A percentile compares a stretch with the other conserved stretches of the same genome.
phyloP scores from a whole-genome alignment of 208 protist genomes.

The Acanthamoeba castellanii region DNA sequence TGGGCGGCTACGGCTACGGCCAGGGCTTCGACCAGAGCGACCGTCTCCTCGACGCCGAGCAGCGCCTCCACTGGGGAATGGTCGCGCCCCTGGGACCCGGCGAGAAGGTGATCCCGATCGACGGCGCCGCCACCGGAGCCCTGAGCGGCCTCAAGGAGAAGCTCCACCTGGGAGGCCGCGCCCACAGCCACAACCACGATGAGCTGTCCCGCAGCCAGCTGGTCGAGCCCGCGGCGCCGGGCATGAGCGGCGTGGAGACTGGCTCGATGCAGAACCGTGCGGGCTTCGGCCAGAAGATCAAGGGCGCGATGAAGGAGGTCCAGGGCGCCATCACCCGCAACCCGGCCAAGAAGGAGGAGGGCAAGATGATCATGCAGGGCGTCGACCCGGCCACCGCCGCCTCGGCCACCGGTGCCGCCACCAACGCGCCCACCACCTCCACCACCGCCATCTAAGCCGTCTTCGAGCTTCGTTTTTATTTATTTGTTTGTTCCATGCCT shows the following conservation, averaged over 20 bases:
- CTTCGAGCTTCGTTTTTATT: too few relatives aligned
- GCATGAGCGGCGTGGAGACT: not conserved
- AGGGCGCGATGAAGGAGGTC: slow-evolving; percentile 42
- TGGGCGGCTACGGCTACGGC: not conserved
- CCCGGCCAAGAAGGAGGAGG: slow-evolving; percentile 27
- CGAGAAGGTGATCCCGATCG: slow-evolving; percentile 15
- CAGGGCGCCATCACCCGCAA: slow-evolving; percentile 19
- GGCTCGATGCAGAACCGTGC: not conserved
- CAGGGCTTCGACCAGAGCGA: not conserved
- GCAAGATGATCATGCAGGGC: slow-evolving; percentile 19
- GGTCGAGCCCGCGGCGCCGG: not conserved
- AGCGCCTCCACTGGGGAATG: not conserved
- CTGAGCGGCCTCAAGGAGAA: slow-evolving; percentile 7
- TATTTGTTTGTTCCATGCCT: too few relatives aligned
- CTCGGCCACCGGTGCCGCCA: not conserved
- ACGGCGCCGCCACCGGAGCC: not conserved
- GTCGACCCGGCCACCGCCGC: not conserved
- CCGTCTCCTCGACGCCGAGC: not conserved
- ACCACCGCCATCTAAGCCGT: not conserved
- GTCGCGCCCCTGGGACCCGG: not conserved
- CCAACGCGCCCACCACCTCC: not conserved
- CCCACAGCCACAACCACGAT: not conserved
- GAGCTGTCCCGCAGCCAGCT: not conserved
- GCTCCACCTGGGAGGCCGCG: slow-evolving; percentile 12
- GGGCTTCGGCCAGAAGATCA: slow-evolving; percentile 23